Evolutionary conservation across 805 yeast species (phyloP), one percentile per base, ranked within the genome.

Genomic region (Ogataea wickerhamii): DNA sequence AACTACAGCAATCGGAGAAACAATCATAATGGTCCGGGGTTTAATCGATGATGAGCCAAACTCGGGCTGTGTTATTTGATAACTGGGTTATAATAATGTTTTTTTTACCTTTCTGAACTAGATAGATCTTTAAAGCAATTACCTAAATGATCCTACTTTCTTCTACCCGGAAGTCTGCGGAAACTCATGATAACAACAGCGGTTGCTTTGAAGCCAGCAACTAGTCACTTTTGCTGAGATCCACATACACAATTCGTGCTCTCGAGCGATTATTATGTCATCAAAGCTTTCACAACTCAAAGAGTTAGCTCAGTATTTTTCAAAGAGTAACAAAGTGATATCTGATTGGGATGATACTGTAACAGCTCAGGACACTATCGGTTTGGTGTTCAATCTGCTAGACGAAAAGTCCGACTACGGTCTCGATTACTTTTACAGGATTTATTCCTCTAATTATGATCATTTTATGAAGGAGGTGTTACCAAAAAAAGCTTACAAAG

Each of bases 271-370:
- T n/a, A n/a, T n/a, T n/a, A n/a, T n/a, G n/a, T n/a, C n/a, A n/a
- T n/a, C n/a, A n/a, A n/a, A n/a, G n/a, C n/a, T n/a, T n/a, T n/a
- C n/a, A n/a, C n/a, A n/a, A n/a, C n/a, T n/a, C n/a, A n/a, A 40
- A 10, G 23, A 29, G 5, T 31, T 51, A 7, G 37, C 50, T 1
- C 38, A 40, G 18, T 30, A 40, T 16, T 41, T 51, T 20, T 29
- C 24, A 21, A 44, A 38, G 2, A 30, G 44, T 4, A 27, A 33
- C 13, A 33, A 46, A 12, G 45, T 78, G 8, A 64, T 78, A 2
- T 56, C 73, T 3, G 87, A 80, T 47, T 80, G 83, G 80, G 87
- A 80, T 52, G 86, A 79, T 29, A 80, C 87, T 0, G 66, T 77
- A 19, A 78, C 87, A 0, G 45, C 50, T 5, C 51, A 57, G 21